Base-by-base conservation (phyloP, 2,329 filamentous ascomycete species). In the Trichoderma guizhouense region DNA sequence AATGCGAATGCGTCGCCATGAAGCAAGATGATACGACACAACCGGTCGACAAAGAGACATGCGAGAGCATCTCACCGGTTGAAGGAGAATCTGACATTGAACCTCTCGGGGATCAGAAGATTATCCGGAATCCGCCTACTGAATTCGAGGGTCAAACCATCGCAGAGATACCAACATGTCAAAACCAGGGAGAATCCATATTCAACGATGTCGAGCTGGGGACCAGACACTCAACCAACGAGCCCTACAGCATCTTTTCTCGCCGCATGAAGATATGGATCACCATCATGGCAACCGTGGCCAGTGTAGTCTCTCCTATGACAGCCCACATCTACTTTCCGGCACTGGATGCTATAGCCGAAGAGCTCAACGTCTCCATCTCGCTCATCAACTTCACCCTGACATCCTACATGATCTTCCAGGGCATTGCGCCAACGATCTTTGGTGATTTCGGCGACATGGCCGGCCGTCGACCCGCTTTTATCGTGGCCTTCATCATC, bases 391-490 rank as follows among this genome's bases (percentile, higher is more conserved):
- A 87, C 76, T 76, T 87, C 66, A 85, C 85, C 8, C 77, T 88
- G 53, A 90, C 89, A 4, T 88, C 88, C 1, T 91, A 88, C 77
- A 88, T 90, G 87, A 85, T 92, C 69, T 83, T 91, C 58, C 90
- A 92, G 77, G 90, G 86, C 21, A 79, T 92, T 2, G 84, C 89
- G 0, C 90, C 90, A 0, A 87, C 86, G 7, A 77, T 92, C 14
- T 86, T 90, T 60, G 90, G 89, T 4, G 88, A 89, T 71, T 86
- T 92, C 53, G 87, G 87, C 7, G 90, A 92, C 76, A 84, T 83
- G 75, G 84, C 86, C 3, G 89, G 90, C 9, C 84, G 89, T 34
- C 83, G 89, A n/a, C 89, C 88, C 0, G 88, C 89, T 3, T 90
- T 89, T 73, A 83, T 90, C 28, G 77, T 90, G 32, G 84, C 85